Percentiles rank a stretch among this genome's conserved stretches.
These are phyloP conservation scores for Fusarium sp. DNA, from an alignment of 2,329 filamentous ascomycete species.

Conservation along the genomic window DNA sequence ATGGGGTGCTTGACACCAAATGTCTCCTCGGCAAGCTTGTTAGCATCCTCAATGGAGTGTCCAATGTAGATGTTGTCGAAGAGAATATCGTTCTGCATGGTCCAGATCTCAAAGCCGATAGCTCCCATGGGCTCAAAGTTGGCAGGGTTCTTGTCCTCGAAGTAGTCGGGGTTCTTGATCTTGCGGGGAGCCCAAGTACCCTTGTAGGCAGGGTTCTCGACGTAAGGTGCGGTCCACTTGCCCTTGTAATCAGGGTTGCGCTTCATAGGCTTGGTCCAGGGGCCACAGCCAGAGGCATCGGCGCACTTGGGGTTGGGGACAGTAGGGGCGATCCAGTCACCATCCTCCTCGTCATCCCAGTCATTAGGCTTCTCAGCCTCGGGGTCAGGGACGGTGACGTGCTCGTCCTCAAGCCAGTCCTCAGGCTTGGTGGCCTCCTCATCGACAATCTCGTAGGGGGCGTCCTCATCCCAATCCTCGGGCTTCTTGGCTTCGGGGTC, in stretches of 20 bases:
- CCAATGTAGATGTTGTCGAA: constrained; percentile 99
- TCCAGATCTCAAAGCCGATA: constrained; percentile 99
- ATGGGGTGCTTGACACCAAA: constrained; percentile 89
- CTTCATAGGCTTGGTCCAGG: constrained; percentile 91
- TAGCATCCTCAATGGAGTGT: constrained; percentile 93
- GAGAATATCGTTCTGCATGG: constrained; percentile 98
- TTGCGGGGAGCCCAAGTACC: constrained; percentile 93
- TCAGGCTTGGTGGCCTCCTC: constrained; percentile 91
- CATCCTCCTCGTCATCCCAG: constrained; percentile 99
- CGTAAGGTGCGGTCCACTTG: constrained; percentile 93
- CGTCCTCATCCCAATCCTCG: constrained; percentile 99
- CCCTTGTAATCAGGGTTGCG: constrained; percentile 98
- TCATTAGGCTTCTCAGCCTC: constrained; percentile 98
- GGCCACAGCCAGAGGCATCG: constrained; percentile 92
- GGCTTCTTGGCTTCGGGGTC: constrained; percentile 97
- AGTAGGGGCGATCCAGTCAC: constrained; percentile 92
- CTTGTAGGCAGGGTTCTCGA: constrained; percentile 99
- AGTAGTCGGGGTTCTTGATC: constrained; percentile 97
- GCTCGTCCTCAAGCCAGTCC: constrained; percentile 95
- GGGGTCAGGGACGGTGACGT: constrained; percentile 85
- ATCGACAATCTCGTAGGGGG: constrained; percentile 95
- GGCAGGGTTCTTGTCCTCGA: constrained; percentile 94
- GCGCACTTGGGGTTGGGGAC: constrained; percentile 96
- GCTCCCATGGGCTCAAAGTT: constrained; percentile 99
- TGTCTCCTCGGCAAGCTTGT: constrained; percentile 88